Base-by-base conservation (phyloP, 768 basidiomycete genomes). In the Suillus americanus region DNA sequence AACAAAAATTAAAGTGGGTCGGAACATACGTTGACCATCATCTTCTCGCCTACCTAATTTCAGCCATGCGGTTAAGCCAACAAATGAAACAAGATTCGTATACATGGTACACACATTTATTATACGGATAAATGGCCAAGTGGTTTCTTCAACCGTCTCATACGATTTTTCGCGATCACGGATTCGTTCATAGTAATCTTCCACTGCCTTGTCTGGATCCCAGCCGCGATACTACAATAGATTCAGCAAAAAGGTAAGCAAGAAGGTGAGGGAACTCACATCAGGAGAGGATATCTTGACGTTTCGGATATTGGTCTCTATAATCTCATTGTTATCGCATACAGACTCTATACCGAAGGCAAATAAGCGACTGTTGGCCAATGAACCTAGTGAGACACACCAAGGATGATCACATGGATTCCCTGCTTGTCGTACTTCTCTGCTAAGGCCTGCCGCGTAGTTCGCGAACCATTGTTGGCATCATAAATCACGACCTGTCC, bases 281-380 rank as follows among this genome's bases (percentile, higher is more conserved):
- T 99, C 97, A 4, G 97, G 97, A 16, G 97, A 98, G 9, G 96
- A 97, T 57, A 99, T 93, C 84, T 99, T 98, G 78, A 99, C 97
- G 67, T 87, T 94, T 54, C 97, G 86, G 61, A 97, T 99, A 72
- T 99, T 99, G 3, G 85, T 87, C 69, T 97, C 90, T 66, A 99
- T 95, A 62, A 99, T 90, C 66, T 96, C 93, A 64, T 90, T 86
- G 70, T 95, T 90, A 73, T 95, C 93, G 74, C 97, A 99, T 18
- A 93, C 72, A 23, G 92, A 91, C 76, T 99, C 97, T 99, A 71
- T 18, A 48, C 12, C 41, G 16, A 66, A 30, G 38, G 56, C 33
- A 55, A 59, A 43, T 64, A 45, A 74, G 64, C 10, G 2, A 43
- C 48, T 25, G 43, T 20, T 28, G 5, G 37, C 54, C 9, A 51